Conservation (phyloP, 192 early-diverging fungal species). For the Coemansia sp. region DNA sequence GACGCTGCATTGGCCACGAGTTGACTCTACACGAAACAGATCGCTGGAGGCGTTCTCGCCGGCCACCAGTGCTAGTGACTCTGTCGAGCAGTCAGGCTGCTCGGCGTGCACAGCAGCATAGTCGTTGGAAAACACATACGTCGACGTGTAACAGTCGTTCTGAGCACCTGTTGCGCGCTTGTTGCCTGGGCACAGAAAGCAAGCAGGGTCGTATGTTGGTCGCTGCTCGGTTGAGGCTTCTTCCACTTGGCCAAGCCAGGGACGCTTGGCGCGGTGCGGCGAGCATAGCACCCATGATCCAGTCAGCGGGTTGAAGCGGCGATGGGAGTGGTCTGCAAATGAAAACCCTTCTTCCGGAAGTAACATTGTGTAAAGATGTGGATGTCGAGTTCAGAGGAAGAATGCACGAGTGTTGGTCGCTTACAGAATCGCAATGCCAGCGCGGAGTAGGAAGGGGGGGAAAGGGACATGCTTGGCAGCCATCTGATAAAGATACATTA, state of each 20-base stretch:
- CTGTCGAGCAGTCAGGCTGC: conserved; percentile 49
- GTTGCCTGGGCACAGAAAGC: conserved; percentile 92
- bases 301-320: conserved; percentile 90
- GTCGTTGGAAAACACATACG: conserved; percentile 91
- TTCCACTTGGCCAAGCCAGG: conserved; percentile 87
- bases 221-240: conserved; percentile 32
- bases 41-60: conserved; percentile 19
- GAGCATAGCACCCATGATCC: conserved; percentile 96
- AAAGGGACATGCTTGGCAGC: background rate
- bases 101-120: conserved; percentile 80
- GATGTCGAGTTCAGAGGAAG: background rate
- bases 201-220: conserved; percentile 76
- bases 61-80: conserved; percentile 21
- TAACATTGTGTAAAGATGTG: background rate
- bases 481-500: too few relatives aligned
- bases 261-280: conserved; percentile 92
- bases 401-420: background rate
- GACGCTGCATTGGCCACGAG: conserved; percentile 82
- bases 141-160: conserved; percentile 81
- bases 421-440: background rate
- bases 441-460: background rate
- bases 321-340: conserved; percentile 63
- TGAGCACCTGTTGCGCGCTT: conserved; percentile 66
- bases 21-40: conserved; percentile 63
- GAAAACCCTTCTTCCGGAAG: conserved; percentile 28